These are phyloP conservation scores for Aspergillus sp. DNA, from an alignment of 2,329 filamentous ascomycete genomes.

Conservation along the genomic window DNA sequence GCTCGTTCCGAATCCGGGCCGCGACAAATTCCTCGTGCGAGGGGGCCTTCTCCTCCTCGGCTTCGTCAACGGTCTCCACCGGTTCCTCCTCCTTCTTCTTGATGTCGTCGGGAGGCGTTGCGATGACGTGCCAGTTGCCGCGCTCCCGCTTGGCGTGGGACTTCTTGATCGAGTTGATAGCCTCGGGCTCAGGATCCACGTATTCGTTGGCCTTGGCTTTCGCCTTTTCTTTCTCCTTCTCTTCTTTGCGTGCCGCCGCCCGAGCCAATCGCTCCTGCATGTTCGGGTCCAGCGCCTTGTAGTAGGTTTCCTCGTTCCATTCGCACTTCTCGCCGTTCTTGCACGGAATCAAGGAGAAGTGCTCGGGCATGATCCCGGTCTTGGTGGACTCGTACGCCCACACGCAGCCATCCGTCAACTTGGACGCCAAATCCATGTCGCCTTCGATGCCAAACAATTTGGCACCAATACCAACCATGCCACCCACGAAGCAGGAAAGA, in stretches of 20 bases:
- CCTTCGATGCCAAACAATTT: conserved; percentile 57
- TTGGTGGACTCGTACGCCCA: conserved; percentile 62
- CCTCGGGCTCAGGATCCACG: background rate
- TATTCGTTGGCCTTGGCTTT: background rate
- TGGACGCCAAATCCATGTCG: conserved; percentile 58
- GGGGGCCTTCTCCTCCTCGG: conserved; percentile 13
- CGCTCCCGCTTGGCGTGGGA: conserved; percentile 17
- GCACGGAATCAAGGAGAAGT: conserved; percentile 57
- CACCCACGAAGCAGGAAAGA: conserved; percentile 62
- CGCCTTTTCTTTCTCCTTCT: conserved; percentile 11
- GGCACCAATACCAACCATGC: conserved; percentile 63
- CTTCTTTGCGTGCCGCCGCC: conserved; percentile 28
- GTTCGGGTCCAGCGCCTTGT: conserved; percentile 44
- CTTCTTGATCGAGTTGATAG: conserved; percentile 4
- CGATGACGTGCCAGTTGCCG: conserved; percentile 24
- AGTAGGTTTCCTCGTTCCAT: conserved; percentile 58
- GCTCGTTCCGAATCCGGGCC: conserved; percentile 44
- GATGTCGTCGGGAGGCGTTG: background rate
- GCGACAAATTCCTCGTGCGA: conserved; percentile 45
- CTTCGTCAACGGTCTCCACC: conserved; percentile 5
- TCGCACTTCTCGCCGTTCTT: conserved; percentile 45
- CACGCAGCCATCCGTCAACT: conserved; percentile 63
- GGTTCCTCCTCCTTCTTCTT: background rate
- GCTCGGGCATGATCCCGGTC: conserved; percentile 64
- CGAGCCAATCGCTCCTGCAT: conserved; percentile 30